Base-by-base conservation (phyloP, 345 rosid species). In the Linum usitatissimum region DNA sequence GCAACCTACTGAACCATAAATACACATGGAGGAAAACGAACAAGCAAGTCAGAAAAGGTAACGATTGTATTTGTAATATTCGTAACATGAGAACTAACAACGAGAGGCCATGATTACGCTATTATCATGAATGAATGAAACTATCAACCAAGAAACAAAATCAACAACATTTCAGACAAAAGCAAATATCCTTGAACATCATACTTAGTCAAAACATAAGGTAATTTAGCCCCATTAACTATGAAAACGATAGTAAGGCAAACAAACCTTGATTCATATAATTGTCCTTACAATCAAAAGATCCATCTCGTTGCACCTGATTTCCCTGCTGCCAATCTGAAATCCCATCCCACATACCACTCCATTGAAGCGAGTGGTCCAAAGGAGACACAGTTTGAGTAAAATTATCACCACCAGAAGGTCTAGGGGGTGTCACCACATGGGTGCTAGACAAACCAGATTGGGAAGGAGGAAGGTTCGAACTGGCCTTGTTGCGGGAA, bases 221-320 rank as follows among this genome's bases (percentile, higher is more conserved):
- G 51, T 10, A 45, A 45, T 45, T 15, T 45, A 45, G 3, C 17
- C 17, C 51, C 14, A 45, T 15, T 45, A 45, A 13, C 51, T 3
- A 45, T 45, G 10, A 45, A 9, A 15, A 10, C 9, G 58, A 55
- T 5, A 4, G 56, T 21, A 20, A 60, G 63, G 40, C 9, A 60
- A 18, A 69, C 20, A 55, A 67, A 84, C 89, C 89, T 72, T 55
- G 66, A 74, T 77, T 66, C 48, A 62, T 54, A 59, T 55, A 73
- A 68, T 67, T 64, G 59, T 77, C 79, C 23, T 73, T 63, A 0
- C 74, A 18, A 56, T 53, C 48, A 56, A 73, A 73, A 69, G 39
- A 31, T 48, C 61, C 78, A 63, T 62, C 78, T 59, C 42, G 57
- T 18, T 72, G 66, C 54, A 59, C 56, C 40, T 30, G 62, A 55